Evolutionary conservation across 306 rosid genomes (phyloP).

Genomic region (Begonia peltatifolia): DNA sequence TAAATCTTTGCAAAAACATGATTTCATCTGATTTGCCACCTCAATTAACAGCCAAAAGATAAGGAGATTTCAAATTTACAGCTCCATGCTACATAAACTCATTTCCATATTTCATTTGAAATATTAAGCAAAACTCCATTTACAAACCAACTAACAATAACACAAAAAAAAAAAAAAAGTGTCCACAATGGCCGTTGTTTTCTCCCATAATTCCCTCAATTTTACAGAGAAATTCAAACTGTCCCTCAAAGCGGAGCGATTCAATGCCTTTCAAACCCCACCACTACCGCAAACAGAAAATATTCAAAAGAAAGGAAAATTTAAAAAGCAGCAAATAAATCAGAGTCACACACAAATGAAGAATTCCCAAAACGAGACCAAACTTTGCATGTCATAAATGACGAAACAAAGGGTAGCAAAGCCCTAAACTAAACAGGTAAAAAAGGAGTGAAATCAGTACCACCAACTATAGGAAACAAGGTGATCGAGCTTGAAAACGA

Average conservation of each 20-base stretch:
- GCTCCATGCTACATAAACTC: neutral
- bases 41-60: too few relatives aligned
- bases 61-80: neutral
- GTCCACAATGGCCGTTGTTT: neutral
- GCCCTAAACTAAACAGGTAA: neutral
- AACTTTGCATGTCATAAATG: conserved; percentile 5
- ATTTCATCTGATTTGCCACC: too few relatives aligned
- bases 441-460: conserved; percentile 29
- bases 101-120: too few relatives aligned
- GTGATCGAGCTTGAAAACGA: conserved; percentile 86
- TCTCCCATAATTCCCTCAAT: conserved; percentile 3
- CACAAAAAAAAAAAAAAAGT: too few relatives aligned
- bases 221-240: neutral
- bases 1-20: too few relatives aligned
- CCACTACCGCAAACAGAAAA: neutral
- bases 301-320: conserved; percentile 2
- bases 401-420: neutral
- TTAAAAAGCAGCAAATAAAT: neutral
- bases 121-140: too few relatives aligned
- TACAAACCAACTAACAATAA: too few relatives aligned
- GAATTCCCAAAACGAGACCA: neutral
- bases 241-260: too few relatives aligned
- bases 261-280: too few relatives aligned
- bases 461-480: conserved; percentile 70
- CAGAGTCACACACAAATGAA: neutral